Evolutionary conservation across 768 basidiomycete genomes (phyloP).

Genomic region (Gyrodon lividus): DNA sequence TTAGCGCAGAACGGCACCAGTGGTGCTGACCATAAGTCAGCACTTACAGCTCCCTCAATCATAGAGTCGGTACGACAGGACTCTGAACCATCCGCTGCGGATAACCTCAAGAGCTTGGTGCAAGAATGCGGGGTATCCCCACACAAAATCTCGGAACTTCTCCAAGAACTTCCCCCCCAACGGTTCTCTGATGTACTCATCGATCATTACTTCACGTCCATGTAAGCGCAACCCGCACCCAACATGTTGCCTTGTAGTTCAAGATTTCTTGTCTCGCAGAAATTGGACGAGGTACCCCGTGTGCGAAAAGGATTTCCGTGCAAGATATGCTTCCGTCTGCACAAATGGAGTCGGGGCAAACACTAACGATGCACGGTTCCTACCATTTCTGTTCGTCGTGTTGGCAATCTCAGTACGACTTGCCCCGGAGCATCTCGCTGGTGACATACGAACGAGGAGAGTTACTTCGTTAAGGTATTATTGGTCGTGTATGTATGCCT

Average conservation of each 20-base stretch:
- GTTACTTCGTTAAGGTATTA: conserved; percentile 88
- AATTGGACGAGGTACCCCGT: conserved; percentile 95
- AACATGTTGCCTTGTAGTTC: not conserved
- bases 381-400: conserved; percentile 92
- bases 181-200: conserved; percentile 74
- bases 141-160: conserved; percentile 84
- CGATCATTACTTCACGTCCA: conserved; percentile 74
- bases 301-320: conserved; percentile 79
- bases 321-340: conserved; percentile 65
- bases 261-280: conserved; percentile 37
- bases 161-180: conserved; percentile 83
- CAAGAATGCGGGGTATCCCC: conserved; percentile 92
- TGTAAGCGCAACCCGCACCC: conserved; percentile 45
- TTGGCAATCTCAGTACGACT: conserved; percentile 84
- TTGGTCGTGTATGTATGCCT: conserved; percentile 77
- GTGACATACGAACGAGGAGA: conserved; percentile 71
- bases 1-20: conserved; percentile 25
- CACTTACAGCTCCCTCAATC: conserved; percentile 30
- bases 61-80: conserved; percentile 45
- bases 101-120: conserved; percentile 81
- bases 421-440: conserved; percentile 81
- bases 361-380: conserved; percentile 76
- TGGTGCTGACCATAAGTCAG: conserved; percentile 24
- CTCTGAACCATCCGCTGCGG: conserved; percentile 57
- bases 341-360: conserved; percentile 61